A percentile compares a stretch with the other conserved stretches of the same genome.
Conservation (phyloP, 2,329 filamentous ascomycete species). For the Xylaria sp. region DNA sequence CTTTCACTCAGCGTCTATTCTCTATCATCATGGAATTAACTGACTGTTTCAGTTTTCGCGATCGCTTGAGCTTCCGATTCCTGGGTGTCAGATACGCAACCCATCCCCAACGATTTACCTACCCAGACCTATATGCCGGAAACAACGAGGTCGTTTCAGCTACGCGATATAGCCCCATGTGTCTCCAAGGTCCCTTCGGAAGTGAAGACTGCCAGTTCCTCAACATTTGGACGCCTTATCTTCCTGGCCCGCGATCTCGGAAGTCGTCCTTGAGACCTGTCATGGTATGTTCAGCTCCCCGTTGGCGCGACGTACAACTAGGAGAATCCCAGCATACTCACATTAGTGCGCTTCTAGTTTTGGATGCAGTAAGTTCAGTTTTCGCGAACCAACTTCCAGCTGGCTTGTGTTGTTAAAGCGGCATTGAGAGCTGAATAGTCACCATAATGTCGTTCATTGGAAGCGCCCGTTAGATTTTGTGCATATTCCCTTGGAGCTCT, state of each 20-base stretch:
- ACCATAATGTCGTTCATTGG: background rate
- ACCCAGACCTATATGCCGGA: conserved; percentile 37
- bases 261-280: conserved; percentile 33
- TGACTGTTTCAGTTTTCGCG: conserved; percentile 21
- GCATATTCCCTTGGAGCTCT: background rate
- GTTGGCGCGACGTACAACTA: background rate
- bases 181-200: conserved; percentile 35
- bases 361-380: conserved; percentile 16
- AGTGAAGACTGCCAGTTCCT: conserved; percentile 45
- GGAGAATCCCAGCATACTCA: background rate
- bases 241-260: conserved; percentile 30
- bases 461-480: background rate
- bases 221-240: conserved; percentile 41
- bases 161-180: conserved; percentile 35
- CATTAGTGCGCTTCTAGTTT: conserved; percentile 5
- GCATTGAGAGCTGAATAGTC: no score
- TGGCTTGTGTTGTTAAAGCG: background rate
- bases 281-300: conserved; percentile 21
- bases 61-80: conserved; percentile 41
- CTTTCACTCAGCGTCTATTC: background rate
- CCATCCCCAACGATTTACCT: conserved; percentile 40
- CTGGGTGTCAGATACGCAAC: conserved; percentile 44
- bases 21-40: background rate
- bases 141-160: conserved; percentile 33
- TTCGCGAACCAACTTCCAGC: background rate